Conservation (phyloP, 495 filamentous ascomycete species). For the Trichoderma orchidacearum region DNA sequence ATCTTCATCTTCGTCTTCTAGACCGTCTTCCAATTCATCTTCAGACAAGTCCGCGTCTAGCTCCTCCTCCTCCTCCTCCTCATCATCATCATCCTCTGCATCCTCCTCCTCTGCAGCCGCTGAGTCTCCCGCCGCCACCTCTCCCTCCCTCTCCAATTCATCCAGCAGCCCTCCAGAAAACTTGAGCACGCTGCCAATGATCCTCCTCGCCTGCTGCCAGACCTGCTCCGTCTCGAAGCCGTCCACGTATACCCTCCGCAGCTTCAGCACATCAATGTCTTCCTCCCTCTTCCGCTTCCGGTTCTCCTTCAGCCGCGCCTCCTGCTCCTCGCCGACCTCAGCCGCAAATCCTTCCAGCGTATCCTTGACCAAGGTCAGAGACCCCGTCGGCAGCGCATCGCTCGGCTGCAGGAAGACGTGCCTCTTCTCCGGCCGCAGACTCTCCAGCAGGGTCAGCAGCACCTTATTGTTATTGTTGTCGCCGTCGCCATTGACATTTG, state of each 20-base stretch:
- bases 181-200: conserved; percentile 40
- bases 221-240: conserved; percentile 83
- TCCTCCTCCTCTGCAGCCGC: conserved; percentile 12
- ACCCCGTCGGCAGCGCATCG: conserved; percentile 43
- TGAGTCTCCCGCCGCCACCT: conserved; percentile 19
- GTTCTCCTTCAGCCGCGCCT: conserved; percentile 37
- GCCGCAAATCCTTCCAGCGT: conserved; percentile 64
- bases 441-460: conserved; percentile 26
- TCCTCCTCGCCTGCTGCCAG: conserved; percentile 83
- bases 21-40: conserved; percentile 1
- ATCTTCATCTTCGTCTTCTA: conserved; percentile 11
- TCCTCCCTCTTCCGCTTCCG: conserved; percentile 54
- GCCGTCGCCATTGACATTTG: conserved; percentile 12
- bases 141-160: conserved; percentile 25
- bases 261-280: conserved; percentile 39
- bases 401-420: conserved; percentile 61
- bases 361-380: conserved; percentile 57
- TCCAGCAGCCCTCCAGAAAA: conserved; percentile 34
- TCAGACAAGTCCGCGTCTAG: not conserved
- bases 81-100: conserved; percentile 13
- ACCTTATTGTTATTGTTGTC: conserved; percentile 23
- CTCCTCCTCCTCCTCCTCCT: conserved; percentile 12
- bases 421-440: conserved; percentile 28
- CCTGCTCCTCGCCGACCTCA: conserved; percentile 52
- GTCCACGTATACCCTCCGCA: conserved; percentile 68